Evolutionary conservation across 768 basidiomycete species (phyloP).

Genomic region (Lactarius quietus): DNA sequence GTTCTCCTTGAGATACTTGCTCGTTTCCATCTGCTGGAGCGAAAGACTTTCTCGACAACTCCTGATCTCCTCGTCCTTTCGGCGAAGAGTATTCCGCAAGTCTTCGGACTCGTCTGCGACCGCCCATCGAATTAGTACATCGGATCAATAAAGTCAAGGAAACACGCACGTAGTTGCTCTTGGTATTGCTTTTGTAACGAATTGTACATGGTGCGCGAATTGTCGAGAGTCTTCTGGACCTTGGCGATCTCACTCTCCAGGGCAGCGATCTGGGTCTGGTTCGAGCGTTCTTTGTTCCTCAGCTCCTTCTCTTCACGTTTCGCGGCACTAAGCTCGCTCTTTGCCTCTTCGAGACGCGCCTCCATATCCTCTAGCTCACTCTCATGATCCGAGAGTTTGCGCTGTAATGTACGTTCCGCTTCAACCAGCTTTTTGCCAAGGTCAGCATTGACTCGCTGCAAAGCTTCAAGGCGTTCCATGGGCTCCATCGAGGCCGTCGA

Average conservation of each 20-base stretch:
- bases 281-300: constrained; percentile 76
- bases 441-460: constrained; percentile 72
- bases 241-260: constrained; percentile 80
- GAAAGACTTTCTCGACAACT: constrained; percentile 55
- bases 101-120: constrained; percentile 70
- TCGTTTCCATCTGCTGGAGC: constrained; percentile 60
- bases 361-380: constrained; percentile 81
- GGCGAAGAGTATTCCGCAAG: constrained; percentile 68
- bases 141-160: not conserved
- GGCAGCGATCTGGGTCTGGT: constrained; percentile 58
- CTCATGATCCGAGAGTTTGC: constrained; percentile 73
- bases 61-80: constrained; percentile 71
- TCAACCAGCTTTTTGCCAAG: constrained; percentile 73
- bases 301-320: constrained; percentile 94
- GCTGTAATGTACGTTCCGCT: constrained; percentile 63
- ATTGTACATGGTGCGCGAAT: constrained; percentile 65
- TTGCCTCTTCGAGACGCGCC: constrained; percentile 68
- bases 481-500: constrained; percentile 72
- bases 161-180: constrained; percentile 78
- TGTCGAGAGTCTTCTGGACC: constrained; percentile 69
- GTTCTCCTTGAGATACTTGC: constrained; percentile 65
- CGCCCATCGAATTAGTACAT: not conserved
- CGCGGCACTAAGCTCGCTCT: constrained; percentile 69
- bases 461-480: constrained; percentile 65
- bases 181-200: constrained; percentile 84